phyloP scores from a whole-genome alignment of 192 early-diverging fungal species.

The Coemansia sp. region DNA sequence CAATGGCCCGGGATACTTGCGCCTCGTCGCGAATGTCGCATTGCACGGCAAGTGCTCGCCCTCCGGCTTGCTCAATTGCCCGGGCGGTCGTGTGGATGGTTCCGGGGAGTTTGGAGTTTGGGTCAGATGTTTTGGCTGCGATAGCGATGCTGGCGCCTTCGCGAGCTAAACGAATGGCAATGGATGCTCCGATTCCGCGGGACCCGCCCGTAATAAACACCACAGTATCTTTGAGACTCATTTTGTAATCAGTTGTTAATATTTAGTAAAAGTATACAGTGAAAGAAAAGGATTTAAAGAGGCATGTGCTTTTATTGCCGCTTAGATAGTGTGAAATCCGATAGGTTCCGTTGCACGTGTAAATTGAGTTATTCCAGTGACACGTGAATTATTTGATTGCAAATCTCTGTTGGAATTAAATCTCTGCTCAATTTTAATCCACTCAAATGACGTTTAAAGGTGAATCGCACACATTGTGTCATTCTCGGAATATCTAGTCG shows the following conservation, averaged over 20 bases:
- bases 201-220: conserved; percentile 64
- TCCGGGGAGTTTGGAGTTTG: conserved; percentile 74
- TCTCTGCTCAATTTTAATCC: too few relatives aligned
- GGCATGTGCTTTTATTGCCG: too few relatives aligned
- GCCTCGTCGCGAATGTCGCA: conserved; percentile 85
- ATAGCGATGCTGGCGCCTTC: conserved; percentile 73
- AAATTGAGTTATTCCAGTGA: too few relatives aligned
- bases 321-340: too few relatives aligned
- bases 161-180: conserved; percentile 64
- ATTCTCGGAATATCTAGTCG: too few relatives aligned
- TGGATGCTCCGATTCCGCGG: conserved; percentile 76
- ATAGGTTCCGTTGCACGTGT: too few relatives aligned
- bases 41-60: conserved; percentile 70
- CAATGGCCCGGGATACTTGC: conserved; percentile 67
- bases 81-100: conserved; percentile 79
- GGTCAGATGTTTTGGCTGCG: conserved; percentile 72
- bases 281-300: too few relatives aligned
- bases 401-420: too few relatives aligned
- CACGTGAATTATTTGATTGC: too few relatives aligned
- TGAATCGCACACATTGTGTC: too few relatives aligned
- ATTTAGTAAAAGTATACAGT: too few relatives aligned
- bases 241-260: conserved; percentile 6
- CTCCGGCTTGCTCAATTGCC: conserved; percentile 71
- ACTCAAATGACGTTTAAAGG: too few relatives aligned
- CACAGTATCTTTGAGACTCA: conserved; percentile 56